Evolutionary conservation across 306 rosid genomes (phyloP), one percentile per base, ranked within the genome.

Genomic region (Fagus crenata): DNA sequence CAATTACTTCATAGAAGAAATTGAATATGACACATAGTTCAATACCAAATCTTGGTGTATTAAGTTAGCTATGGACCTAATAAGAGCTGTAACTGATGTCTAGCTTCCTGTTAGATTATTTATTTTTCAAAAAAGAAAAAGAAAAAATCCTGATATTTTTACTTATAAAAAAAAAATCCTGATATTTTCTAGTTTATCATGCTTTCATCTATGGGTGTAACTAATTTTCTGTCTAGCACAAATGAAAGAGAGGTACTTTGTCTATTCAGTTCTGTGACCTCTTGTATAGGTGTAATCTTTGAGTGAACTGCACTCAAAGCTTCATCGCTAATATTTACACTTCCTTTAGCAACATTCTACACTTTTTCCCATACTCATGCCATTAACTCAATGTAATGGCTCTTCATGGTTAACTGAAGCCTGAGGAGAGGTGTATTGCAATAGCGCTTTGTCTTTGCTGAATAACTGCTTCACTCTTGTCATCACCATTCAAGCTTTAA

Each of bases 191-290:
- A 63, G 14, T 63, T 35, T 35, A 2, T 35, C 17, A 5, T 35
- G n/a, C 8, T 82, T 59, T 58, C 41, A 72, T 71, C 39, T 22
- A 13, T 35, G 69, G n/a, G 43, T 36, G 15, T 35, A 35, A 35
- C 33, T 15, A 14, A 4, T 9, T 9, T 14, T 63, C 22, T 8
- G 43, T 1, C 43, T 63, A 14, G 22, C 71, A 61, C 71, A 37
- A 46, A 65, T 37, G 46, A 65, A 65, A 77, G 41, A 71, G 63
- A 77, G 70, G 39, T 59, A 74, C 77, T 28, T 60, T 76, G 77
- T 49, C 11, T 75, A 4, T 63, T 36, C n/a, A 53, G 51, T 39
- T 59, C 9, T 74, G n/a, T 4, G 22, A 58, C 69, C 67, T 60
- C 28, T 51, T 43, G 7, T 63, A 64, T 51, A 28, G 43, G 60